These are phyloP conservation scores for Penicillium parvum DNA, from an alignment of 495 filamentous ascomycete species.

Conservation along the genomic window DNA sequence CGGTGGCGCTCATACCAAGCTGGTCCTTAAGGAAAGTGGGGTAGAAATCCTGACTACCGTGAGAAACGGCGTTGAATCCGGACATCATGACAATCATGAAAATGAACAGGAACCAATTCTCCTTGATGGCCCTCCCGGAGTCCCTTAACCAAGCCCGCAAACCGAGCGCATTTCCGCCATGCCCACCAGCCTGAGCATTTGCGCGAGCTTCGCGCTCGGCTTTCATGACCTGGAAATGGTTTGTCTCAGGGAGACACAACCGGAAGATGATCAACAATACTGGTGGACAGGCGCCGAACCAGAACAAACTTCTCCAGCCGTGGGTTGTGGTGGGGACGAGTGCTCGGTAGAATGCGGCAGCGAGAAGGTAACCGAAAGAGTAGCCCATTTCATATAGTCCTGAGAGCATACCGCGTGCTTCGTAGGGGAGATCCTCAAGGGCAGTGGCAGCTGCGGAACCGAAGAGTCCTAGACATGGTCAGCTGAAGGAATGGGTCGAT, in stretches of 20 bases:
- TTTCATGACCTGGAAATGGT: slow-evolving; percentile 33
- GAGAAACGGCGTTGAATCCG: slow-evolving; percentile 40
- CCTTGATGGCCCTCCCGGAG: slow-evolving; percentile 19
- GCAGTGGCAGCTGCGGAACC: slow-evolving; percentile 74
- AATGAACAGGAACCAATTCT: slow-evolving; percentile 39
- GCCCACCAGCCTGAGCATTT: neutral
- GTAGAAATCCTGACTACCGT: slow-evolving; percentile 45
- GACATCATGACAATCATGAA: slow-evolving; percentile 43
- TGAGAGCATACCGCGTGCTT: slow-evolving; percentile 61
- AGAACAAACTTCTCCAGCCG: slow-evolving; percentile 67
- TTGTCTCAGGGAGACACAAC: slow-evolving; percentile 63
- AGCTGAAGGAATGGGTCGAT: too few relatives aligned
- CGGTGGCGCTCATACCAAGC: slow-evolving; percentile 23
- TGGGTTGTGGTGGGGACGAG: slow-evolving; percentile 60
- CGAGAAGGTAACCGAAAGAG: slow-evolving; percentile 69
- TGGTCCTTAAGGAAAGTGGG: slow-evolving; percentile 39
- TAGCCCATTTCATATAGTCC: slow-evolving; percentile 75
- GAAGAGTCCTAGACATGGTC: slow-evolving; percentile 55
- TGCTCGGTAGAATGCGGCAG: slow-evolving; percentile 62
- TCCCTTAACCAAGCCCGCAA: slow-evolving; percentile 24
- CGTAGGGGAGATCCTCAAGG: slow-evolving; percentile 68
- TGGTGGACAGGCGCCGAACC: slow-evolving; percentile 71
- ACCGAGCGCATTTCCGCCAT: slow-evolving; percentile 8
- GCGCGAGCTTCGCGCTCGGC: slow-evolving; percentile 32
- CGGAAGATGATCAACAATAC: slow-evolving; percentile 69